phyloP scores from a whole-genome alignment of 345 rosid genomes.

The Arabis hirsuta region DNA sequence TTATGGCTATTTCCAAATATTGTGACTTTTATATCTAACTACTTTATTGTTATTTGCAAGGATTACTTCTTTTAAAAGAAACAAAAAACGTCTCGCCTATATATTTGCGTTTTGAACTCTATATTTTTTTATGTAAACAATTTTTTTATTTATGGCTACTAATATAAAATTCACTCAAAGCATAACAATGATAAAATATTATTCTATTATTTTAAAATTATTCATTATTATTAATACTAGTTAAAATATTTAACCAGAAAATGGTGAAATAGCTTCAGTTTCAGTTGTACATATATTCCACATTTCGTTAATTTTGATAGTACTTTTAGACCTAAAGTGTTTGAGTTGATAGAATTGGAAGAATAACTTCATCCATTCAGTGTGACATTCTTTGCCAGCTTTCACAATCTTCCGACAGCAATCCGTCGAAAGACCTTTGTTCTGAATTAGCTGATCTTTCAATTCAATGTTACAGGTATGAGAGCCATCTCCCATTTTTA shows the following conservation, averaged over 20 bases:
- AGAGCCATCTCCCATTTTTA: background rate
- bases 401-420: constrained; percentile 20
- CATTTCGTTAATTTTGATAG: background rate
- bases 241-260: background rate
- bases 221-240: background rate
- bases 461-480: background rate
- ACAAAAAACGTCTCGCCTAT: too few species aligned
- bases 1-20: too few species aligned
- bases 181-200: too few species aligned
- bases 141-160: too few species aligned
- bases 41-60: too few species aligned
- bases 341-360: constrained; percentile 6
- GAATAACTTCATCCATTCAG: background rate
- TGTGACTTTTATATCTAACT: too few species aligned
- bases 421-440: constrained; percentile 1
- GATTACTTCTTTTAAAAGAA: too few species aligned
- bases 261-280: constrained; percentile 4
- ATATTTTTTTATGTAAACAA: too few species aligned
- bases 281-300: constrained; percentile 13
- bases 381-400: constrained; percentile 16
- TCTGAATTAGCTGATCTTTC: background rate
- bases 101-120: too few species aligned
- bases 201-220: too few species aligned
- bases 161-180: too few species aligned
- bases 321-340: background rate